phyloP scores from a whole-genome alignment of 108 stramenopile genomes.

The Fistulifera solaris region DNA sequence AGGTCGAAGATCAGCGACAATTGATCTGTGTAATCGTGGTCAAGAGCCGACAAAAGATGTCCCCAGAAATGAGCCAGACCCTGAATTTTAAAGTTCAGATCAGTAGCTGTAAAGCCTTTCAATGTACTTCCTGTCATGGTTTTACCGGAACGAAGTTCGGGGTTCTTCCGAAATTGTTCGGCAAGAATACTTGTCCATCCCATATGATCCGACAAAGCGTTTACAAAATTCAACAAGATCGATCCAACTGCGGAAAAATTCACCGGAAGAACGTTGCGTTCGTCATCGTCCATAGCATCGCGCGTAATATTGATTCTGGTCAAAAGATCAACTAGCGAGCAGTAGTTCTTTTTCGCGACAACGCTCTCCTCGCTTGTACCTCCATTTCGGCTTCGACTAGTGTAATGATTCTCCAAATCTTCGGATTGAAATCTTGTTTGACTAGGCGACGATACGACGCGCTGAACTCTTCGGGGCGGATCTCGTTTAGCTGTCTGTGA shows the following conservation, averaged over 20 bases:
- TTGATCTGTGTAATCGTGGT: not conserved
- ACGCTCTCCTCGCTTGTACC: too few relatives aligned
- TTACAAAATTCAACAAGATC: not conserved
- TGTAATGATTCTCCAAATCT: not conserved
- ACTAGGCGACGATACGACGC: not conserved
- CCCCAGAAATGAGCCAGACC: not conserved
- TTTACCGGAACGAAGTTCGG: not conserved
- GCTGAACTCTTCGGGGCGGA: constrained; percentile 1
- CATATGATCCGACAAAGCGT: too few relatives aligned
- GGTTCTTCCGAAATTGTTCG: not conserved
- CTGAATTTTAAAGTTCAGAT: not conserved
- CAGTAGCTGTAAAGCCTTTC: not conserved
- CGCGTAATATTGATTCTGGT: not conserved
- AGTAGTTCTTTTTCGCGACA: not conserved
- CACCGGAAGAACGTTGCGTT: not conserved
- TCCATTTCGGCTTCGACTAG: too few relatives aligned
- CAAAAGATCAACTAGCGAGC: not conserved
- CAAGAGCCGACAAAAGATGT: not conserved
- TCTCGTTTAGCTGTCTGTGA: constrained; percentile 1
- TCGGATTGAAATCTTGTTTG: not conserved
- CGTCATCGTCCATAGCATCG: constrained; percentile 5
- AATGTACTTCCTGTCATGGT: not conserved
- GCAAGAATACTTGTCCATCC: too few relatives aligned
- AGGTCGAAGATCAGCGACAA: not conserved
- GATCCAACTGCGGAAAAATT: not conserved